phyloP scores from a whole-genome alignment of 2,329 filamentous ascomycete genomes.

The Colletotrichum tropicale region DNA sequence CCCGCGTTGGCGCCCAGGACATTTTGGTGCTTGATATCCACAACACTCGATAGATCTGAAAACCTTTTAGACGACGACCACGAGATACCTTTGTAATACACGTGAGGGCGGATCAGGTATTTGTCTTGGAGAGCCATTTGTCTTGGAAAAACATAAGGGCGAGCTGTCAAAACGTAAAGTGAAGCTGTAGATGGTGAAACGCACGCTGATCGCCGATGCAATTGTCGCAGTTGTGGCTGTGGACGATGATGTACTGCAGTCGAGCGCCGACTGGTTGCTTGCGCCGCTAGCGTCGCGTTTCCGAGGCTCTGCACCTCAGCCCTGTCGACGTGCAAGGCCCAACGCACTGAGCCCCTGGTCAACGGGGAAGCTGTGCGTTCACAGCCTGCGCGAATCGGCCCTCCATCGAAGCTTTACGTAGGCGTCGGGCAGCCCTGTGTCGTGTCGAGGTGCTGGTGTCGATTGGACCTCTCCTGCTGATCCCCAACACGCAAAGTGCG shows the following conservation, averaged over 20 bases:
- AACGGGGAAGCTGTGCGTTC: background rate
- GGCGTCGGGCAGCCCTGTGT: background rate
- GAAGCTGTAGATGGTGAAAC: background rate
- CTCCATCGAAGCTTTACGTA: background rate
- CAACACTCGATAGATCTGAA: constrained; percentile 64
- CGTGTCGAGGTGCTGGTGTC: background rate
- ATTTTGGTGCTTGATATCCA: constrained; percentile 86
- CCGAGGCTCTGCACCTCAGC: constrained; percentile 7
- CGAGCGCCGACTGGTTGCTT: background rate
- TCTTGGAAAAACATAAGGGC: background rate
- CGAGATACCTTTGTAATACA: constrained; percentile 4
- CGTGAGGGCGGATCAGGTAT: background rate
- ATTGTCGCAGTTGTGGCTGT: constrained; percentile 7
- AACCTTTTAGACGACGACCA: background rate
- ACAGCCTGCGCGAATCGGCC: background rate
- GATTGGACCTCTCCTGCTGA: constrained; percentile 1
- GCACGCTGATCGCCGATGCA: background rate
- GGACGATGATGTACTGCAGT: background rate
- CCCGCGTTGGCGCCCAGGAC: constrained; percentile 78
- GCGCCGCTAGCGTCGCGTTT: background rate
- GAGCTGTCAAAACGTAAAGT: background rate
- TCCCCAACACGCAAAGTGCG: background rate
- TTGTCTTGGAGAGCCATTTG: background rate
- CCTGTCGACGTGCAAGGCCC: background rate
- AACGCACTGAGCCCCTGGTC: background rate